phyloP scores from a whole-genome alignment of 305 asterid genomes.

The Solanum chacoense region DNA sequence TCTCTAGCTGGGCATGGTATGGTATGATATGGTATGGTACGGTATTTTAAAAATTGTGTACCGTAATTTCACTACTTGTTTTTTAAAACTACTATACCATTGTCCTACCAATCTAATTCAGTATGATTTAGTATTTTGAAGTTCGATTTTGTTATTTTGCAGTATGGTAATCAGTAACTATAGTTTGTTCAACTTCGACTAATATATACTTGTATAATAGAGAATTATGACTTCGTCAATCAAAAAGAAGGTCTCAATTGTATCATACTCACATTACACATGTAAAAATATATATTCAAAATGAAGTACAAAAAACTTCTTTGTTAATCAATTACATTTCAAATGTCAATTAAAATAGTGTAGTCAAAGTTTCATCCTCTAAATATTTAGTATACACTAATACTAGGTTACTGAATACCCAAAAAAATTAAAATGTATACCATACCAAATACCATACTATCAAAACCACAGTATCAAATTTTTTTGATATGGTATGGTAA shows the following conservation, averaged over 20 bases:
- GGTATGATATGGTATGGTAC: no score
- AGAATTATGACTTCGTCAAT: neutral
- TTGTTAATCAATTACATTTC: neutral
- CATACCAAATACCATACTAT: neutral
- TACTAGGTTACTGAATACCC: no score
- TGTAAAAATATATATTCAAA: no score
- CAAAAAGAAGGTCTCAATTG: neutral
- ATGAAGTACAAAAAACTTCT: neutral
- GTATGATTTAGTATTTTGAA: no score
- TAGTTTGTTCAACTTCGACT: neutral
- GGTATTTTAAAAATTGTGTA: no score
- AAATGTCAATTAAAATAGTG: neutral
- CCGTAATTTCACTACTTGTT: neutral
- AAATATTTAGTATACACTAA: neutral
- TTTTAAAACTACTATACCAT: no score
- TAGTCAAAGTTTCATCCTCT: neutral
- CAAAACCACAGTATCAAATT: accelerated
- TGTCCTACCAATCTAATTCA: neutral
- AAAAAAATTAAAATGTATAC: no score
- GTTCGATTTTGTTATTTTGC: neutral
- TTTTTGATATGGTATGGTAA: no score
- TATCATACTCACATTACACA: neutral
- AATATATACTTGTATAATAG: neutral
- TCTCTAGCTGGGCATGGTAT: neutral
- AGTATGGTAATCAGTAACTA: neutral